A percentile compares a stretch with the other conserved stretches of the same genome.
These are phyloP conservation scores for Casaregolazyma lundiana DNA, from an alignment of 1,139 yeast species.

Conservation along the genomic window DNA sequence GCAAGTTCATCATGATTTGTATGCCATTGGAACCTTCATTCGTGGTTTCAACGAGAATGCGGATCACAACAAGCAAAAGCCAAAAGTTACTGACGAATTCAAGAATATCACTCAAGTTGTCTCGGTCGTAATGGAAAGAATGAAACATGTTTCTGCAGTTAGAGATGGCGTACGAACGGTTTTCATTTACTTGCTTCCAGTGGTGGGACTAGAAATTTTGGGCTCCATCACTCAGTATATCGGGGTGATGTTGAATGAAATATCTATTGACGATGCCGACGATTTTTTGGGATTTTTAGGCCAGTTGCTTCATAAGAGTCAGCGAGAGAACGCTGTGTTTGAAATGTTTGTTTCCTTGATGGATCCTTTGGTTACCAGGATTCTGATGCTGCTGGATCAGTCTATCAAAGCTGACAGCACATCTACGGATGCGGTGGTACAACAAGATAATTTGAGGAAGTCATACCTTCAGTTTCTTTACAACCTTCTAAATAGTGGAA, in stretches of 20 bases:
- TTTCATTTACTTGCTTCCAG: conserved; percentile 78
- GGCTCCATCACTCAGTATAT: conserved; percentile 67
- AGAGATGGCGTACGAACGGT: conserved; percentile 86
- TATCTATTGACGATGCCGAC: conserved; percentile 60
- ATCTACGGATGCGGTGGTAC: conserved; percentile 40
- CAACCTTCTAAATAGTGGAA: conserved; percentile 69
- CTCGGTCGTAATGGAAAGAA: conserved; percentile 72
- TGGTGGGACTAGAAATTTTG: conserved; percentile 54
- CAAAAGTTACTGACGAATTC: conserved; percentile 43
- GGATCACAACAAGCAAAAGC: conserved; percentile 15
- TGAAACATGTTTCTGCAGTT: conserved; percentile 60
- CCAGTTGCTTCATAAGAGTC: conserved; percentile 77
- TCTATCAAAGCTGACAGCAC: conserved; percentile 38
- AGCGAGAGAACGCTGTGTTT: conserved; percentile 62
- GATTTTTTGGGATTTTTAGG: conserved; percentile 85
- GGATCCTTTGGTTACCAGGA: conserved; percentile 66
- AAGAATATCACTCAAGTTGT: conserved; percentile 77
- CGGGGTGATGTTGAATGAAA: conserved; percentile 64
- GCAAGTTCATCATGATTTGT: conserved; percentile 79
- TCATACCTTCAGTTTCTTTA: conserved; percentile 66
- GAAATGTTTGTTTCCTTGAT: conserved; percentile 68
- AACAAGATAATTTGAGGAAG: conserved; percentile 50
- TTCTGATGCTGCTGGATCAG: conserved; percentile 52
- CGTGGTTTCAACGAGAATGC: conserved; percentile 62
- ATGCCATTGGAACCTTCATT: conserved; percentile 87